A percentile compares a stretch with the other conserved stretches of the same genome.
These are phyloP conservation scores for Xylaria sp. DNA, from an alignment of 2,329 filamentous ascomycete species.

Conservation along the genomic window DNA sequence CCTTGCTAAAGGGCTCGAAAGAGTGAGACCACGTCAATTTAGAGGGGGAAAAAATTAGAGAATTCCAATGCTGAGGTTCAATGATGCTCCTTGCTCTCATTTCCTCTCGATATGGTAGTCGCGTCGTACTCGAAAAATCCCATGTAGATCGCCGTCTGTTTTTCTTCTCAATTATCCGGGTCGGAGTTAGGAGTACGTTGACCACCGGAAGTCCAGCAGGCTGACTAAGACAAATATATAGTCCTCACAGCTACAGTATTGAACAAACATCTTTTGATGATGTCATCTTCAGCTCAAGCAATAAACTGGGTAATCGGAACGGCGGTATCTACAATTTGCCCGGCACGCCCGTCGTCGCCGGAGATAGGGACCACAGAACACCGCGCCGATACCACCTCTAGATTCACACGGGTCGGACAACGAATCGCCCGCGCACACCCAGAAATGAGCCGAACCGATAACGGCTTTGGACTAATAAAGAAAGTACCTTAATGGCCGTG, in stretches of 20 bases:
- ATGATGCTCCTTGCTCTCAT: background rate
- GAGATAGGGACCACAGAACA: background rate
- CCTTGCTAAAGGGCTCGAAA: constrained; percentile 12
- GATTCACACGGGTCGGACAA: background rate
- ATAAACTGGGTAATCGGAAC: background rate
- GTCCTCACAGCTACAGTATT: background rate
- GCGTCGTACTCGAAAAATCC: background rate
- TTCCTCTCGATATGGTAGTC: background rate
- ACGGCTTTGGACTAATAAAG: no score
- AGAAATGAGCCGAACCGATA: no score
- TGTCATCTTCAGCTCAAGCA: background rate
- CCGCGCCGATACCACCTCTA: background rate
- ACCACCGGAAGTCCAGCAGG: background rate
- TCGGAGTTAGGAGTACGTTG: constrained; percentile 1
- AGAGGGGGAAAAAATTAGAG: background rate
- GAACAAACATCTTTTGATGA: background rate
- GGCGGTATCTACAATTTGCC: background rate
- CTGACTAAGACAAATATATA: constrained; percentile 17
- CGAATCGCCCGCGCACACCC: background rate
- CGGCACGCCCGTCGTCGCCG: background rate
- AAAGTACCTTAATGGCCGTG: no score
- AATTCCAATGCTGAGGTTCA: background rate
- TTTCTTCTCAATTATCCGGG: background rate
- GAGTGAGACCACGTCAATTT: background rate
- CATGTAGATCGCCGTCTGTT: background rate